Base-by-base conservation (phyloP, 495 filamentous ascomycete species). In the Penicillium tannophilum region DNA sequence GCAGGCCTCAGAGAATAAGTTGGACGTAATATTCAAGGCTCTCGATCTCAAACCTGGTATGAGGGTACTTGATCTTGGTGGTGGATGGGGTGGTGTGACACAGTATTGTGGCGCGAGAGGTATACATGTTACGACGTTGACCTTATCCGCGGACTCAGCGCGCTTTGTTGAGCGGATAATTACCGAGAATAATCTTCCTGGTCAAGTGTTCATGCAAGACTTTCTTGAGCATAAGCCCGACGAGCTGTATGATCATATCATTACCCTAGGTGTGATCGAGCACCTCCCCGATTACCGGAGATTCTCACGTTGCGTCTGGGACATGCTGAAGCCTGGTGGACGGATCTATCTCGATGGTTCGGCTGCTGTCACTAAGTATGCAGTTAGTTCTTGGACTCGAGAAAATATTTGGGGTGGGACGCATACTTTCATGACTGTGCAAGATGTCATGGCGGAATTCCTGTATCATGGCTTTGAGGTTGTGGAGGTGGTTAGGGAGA, bases 21-120 rank as follows among this genome's bases (percentile, higher is more conserved):
- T 66, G 6, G 64, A 49, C 50, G 41, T 30, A 9, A 58, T 66
- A 20, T 63, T 63, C 39, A 54, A 24, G 3, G 26, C 41, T 3
- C 55, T 66, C 2, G 44, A 39, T 5, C 51, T 66, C 26, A 60
- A 60, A 41, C 49, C 56, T 14, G 64, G 57, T 0, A 55, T 55
- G 58, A 47, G 61, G 6, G 4, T 66, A 3, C 54, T 63, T 3
- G 64, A 63, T 55, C 55, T 66, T 39, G 64, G 64, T 12, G 57
- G 64, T 23, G 64, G 64, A 10, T 66, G 64, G 64, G 57, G 64
- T 47, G 57, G 64, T 0, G 56, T 66, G 5, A 63, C 64, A 4
- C 61, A 63, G 50, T 66, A 63, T n/a, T 66, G 64, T 24, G 61
- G 61, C 36, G 57, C 61, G 17, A 50, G 61, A 28, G 61, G 64